These are phyloP conservation scores for Papiliotrema flavescens DNA, from an alignment of 1,284 basidiomycete genomes.

Conservation along the genomic window DNA sequence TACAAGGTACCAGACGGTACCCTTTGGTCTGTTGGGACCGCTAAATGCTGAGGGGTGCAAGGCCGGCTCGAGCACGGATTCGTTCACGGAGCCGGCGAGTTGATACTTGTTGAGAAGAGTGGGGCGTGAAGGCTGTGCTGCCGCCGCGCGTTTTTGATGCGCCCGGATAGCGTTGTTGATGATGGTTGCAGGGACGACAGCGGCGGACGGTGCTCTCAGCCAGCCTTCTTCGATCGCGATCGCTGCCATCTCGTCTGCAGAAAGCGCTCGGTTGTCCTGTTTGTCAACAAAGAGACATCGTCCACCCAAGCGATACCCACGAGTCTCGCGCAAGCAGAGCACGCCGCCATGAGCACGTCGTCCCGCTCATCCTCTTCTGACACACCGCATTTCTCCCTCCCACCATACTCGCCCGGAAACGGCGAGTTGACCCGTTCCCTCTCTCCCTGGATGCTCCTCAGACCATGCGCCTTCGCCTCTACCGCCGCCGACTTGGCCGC, in stretches of 20 bases:
- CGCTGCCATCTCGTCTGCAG: conserved; percentile 40
- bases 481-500: conserved; percentile 9
- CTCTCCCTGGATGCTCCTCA: conserved; percentile 30
- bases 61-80: conserved; percentile 39
- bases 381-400: conserved; percentile 35
- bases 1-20: conserved; percentile 41
- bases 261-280: conserved; percentile 45
- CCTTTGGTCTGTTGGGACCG: conserved; percentile 35
- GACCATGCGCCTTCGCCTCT: conserved; percentile 37
- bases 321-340: conserved; percentile 33
- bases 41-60: conserved; percentile 42
- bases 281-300: conserved; percentile 7
- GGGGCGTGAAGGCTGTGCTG: conserved; percentile 22
- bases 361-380: conserved; percentile 41
- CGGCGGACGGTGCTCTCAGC: conserved; percentile 44
- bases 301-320: conserved; percentile 20
- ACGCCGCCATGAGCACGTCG: conserved; percentile 44
- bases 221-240: conserved; percentile 40
- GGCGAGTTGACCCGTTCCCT: conserved; percentile 36
- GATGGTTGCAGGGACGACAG: conserved; percentile 34
- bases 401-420: conserved; percentile 38
- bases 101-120: conserved; percentile 42
- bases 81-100: conserved; percentile 40
- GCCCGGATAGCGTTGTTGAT: conserved; percentile 43
- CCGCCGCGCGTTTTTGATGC: conserved; percentile 38